Evolutionary conservation across 768 basidiomycete species (phyloP).

Genomic region (Crucibulum laeve): DNA sequence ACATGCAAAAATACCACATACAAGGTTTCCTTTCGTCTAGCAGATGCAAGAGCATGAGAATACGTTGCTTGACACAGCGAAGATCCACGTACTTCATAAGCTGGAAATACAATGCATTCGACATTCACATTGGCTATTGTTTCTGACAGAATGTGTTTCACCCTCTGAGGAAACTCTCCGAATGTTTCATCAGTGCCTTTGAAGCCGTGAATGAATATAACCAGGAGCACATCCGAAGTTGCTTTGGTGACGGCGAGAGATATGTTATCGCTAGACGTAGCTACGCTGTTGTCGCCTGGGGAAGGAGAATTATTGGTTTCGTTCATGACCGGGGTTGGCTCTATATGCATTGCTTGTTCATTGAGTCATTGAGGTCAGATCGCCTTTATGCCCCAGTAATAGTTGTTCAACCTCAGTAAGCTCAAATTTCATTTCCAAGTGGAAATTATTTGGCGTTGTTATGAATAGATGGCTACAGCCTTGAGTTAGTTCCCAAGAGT

Average conservation of each 20-base stretch:
- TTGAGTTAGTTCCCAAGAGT: too few species aligned
- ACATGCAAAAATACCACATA: slow-evolving; percentile 29
- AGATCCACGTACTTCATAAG: slow-evolving; percentile 71
- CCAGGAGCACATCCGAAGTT: slow-evolving; percentile 46
- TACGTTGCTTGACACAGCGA: not conserved
- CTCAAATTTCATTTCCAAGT: too few species aligned
- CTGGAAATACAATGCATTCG: slow-evolving; percentile 82
- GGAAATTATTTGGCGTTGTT: too few species aligned
- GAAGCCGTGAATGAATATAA: slow-evolving; percentile 81
- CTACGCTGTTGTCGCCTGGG: too few species aligned
- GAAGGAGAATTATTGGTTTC: too few species aligned
- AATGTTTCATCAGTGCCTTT: slow-evolving; percentile 67
- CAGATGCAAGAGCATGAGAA: slow-evolving; percentile 1
- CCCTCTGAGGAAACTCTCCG: slow-evolving; percentile 68
- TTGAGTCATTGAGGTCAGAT: too few species aligned
- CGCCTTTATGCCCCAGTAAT: too few species aligned
- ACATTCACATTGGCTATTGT: slow-evolving; percentile 52
- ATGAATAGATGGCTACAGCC: too few species aligned
- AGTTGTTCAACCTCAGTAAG: too few species aligned
- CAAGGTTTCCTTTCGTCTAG: slow-evolving; percentile 88
- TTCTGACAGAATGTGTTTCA: slow-evolving; percentile 73
- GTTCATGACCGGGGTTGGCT: too few species aligned
- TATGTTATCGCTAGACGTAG: too few species aligned
- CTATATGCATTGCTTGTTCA: too few species aligned
- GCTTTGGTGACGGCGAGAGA: slow-evolving; percentile 13